A percentile compares a stretch with the other conserved stretches of the same genome.
Evolutionary conservation across 768 basidiomycete species (phyloP).

Genomic region (Panus rudis): DNA sequence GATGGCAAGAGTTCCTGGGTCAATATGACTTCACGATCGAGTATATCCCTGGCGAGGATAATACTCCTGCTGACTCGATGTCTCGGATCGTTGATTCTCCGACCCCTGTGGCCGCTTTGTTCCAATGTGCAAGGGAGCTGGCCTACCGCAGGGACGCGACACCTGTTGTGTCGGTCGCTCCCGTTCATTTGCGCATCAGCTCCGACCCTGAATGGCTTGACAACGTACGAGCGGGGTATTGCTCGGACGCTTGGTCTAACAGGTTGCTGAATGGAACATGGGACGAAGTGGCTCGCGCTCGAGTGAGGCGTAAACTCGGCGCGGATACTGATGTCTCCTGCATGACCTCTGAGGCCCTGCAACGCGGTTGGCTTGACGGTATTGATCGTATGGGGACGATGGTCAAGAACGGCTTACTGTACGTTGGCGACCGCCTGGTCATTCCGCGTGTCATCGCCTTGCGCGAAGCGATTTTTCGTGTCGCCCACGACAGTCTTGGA

Average conservation of each 20-base stretch:
- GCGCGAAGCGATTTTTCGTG: constrained; percentile 7
- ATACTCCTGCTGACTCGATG: constrained; percentile 30
- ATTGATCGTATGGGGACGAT: background rate
- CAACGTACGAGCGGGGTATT: background rate
- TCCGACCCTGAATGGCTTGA: background rate
- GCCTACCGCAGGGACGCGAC: too few species aligned
- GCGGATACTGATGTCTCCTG: too few species aligned
- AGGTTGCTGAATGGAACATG: too few species aligned
- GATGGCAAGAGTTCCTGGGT: constrained; percentile 33
- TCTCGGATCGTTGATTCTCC: constrained; percentile 5
- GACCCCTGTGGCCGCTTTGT: too few species aligned
- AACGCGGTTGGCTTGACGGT: background rate
- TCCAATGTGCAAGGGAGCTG: too few species aligned
- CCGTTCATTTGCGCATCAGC: background rate
- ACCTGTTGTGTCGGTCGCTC: too few species aligned
- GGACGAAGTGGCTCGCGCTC: too few species aligned
- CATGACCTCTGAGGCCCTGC: too few species aligned
- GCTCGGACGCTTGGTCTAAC: background rate
- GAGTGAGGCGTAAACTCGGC: too few species aligned
- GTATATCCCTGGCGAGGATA: constrained; percentile 31
- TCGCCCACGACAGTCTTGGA: constrained; percentile 14
- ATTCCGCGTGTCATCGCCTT: constrained; percentile 5
- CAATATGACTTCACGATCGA: constrained; percentile 30
- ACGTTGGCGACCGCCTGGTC: constrained; percentile 6
- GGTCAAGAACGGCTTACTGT: constrained; percentile 10